Conservation (phyloP, 2,329 filamentous ascomycete genomes). For the Fusarium citri region DNA sequence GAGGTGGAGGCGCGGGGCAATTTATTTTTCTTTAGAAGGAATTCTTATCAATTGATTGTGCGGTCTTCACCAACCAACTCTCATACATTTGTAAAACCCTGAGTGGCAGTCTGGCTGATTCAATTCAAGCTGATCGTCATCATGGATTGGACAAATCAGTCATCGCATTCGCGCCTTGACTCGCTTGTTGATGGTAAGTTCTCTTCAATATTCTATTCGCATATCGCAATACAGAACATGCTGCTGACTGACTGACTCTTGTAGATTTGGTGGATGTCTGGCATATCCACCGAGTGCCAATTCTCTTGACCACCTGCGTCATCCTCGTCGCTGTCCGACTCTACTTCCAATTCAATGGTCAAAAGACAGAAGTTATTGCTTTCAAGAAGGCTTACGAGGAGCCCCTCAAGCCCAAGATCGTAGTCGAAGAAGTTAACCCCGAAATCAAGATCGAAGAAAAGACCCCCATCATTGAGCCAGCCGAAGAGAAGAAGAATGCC, state of each 20-base stretch:
- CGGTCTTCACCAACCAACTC: constrained; percentile 3
- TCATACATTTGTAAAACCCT: not conserved
- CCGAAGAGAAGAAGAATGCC: constrained; percentile 46
- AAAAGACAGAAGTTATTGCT: constrained; percentile 51
- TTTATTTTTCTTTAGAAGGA: constrained; percentile 40
- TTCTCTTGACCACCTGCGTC: constrained; percentile 55
- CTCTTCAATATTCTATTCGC: not conserved
- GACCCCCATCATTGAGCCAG: constrained; percentile 30
- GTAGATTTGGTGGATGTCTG: constrained; percentile 57
- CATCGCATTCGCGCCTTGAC: constrained; percentile 43
- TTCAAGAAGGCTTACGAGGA: constrained; percentile 53
- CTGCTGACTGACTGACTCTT: constrained; percentile 14
- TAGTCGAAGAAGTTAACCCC: constrained; percentile 3
- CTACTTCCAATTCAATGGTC: constrained; percentile 56
- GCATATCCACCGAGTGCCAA: constrained; percentile 60
- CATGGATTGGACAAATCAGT: constrained; percentile 45
- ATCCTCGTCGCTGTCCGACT: constrained; percentile 55
- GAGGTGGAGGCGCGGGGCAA: constrained; percentile 40
- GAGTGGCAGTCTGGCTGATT: constrained; percentile 18
- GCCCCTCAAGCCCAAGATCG: constrained; percentile 18
- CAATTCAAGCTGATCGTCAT: constrained; percentile 16
- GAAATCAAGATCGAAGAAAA: constrained; percentile 19
- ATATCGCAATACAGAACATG: constrained; percentile 13
- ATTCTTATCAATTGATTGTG: constrained; percentile 20
- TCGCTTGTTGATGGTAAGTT: constrained; percentile 43